Base-by-base conservation (phyloP, 2,329 filamentous ascomycete genomes). In the Aspergillus alliaceus region DNA sequence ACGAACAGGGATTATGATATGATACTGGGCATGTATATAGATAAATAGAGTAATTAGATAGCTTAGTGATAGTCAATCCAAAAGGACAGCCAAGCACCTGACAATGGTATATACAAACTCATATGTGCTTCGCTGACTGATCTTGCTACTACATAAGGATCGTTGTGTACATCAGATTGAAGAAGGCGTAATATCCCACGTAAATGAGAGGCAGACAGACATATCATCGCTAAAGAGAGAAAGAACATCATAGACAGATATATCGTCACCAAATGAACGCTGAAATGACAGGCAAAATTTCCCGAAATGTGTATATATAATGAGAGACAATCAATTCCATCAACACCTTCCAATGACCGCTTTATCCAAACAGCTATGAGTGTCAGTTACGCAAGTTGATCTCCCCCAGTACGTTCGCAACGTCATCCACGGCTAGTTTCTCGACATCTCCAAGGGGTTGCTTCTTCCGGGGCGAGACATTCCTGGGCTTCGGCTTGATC, bases 401-500 rank as follows among this genome's bases (percentile, higher is more conserved):
- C 12, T 46, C 34, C n/a, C 44, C 58, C 27, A 62, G 52, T 2
- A 46, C 54, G 4, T 55, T 58, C 31, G 62, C 34, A 9, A 57
- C 50, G 11, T 53, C 57, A n/a, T 50, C 35, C 42, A 62, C 55
- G 31, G 59, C 57, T 34, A 55, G 46, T n/a, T 53, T 39, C 24
- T 32, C 29, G 29, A 40, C 20, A 50, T 44, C 40, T 18, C 40
- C 40, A 9, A 44, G 29, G 12, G 51, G 50, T 12, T 49, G 54
- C 51, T 63, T 64, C 66, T 70, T 74, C 58, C 57, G 66, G 2
- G 68, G 67, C 9, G 67, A 69, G 32, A 69, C 65, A 25, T 75
- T 77, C 40, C 89, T 80, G 0, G 92, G 92, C 37, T 83, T 83
- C 0, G 93, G 93, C 72, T 90, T 92, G 8, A 87, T 87, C 80